Evolutionary conservation across 2,329 filamentous ascomycete species (phyloP), one percentile per base, ranked within the genome.

Genomic region (Incumbomyces lentus): DNA sequence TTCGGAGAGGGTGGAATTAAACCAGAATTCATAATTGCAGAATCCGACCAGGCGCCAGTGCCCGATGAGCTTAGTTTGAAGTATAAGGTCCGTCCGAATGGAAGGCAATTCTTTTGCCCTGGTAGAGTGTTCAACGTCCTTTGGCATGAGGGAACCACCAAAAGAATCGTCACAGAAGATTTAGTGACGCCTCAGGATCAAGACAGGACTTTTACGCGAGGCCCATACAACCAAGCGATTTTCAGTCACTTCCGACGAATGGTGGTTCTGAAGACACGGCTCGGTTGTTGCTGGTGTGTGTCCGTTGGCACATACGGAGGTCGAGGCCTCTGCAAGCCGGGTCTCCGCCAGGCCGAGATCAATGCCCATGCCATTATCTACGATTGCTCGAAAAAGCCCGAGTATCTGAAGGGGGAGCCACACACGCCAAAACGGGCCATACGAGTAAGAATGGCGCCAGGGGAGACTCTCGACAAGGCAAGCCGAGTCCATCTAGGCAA

Each of bases 401-500:
- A 3, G 5, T 26, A 2, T n/a, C 55, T 39, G 1, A 7, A 32
- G 1, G 52, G 52, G 1, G 67, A 70, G 48, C 49, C 49, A 2
- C 49, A 38, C 2, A 57, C 69, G 53, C 49, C 31, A 2, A 71
- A 71, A 46, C 49, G 55, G 2, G 59, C 68, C 0, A 60, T 72
- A 3, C 55, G 56, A 26, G 55, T 72, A 10, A 29, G 52, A 1
- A 60, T 61, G 0, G 47, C 51, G 0, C 49, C 50, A 12, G 44
- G 49, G 2, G 47, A 61, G 16, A 58, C 46, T 2, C 52, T 71
- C 4, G 44, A 64, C 13, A 7, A 12, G 0, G 57, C 62, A 40
- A 70, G 67, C 2, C 60, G 67, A 2, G 48, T 71, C 3, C 64
- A 68, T 10, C 68, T 68, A 31, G 62, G 60, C 1, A 68, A 68